Base-by-base conservation (phyloP, 2,329 filamentous ascomycete genomes). In the Colletotrichum somersetense region DNA sequence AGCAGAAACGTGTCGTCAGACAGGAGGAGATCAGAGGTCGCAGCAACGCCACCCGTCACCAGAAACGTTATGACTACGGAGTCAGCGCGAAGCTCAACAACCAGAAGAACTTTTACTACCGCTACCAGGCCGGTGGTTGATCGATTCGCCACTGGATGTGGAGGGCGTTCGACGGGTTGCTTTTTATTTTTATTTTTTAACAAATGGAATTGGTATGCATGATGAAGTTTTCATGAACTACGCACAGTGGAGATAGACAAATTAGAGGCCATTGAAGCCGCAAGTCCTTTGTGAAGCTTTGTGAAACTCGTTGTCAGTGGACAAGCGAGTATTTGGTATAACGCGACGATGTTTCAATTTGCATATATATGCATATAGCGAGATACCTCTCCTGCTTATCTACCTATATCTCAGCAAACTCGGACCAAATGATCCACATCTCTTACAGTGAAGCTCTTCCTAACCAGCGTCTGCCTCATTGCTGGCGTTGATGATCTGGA, bases 61-160 rank as follows among this genome's bases (percentile, higher is more conserved):
- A 87, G 74, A 90, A 88, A 78, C 87, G 87, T 74, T 91, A 91
- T 76, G 88, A 93, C 74, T 88, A 94, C 77, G 91, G 96, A 78
- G 92, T 89, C 84, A 89, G 89, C 77, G 87, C 84, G 72, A 97
- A 97, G 83, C 87, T 85, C 73, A 97, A 98, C 83, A 88, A 88
- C 85, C 94, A 97, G 81, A 88, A 89, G 79, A 85, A 84, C 76
- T 89, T 88, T 81, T 87, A 87, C 78, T 88, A 88, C 83, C 85
- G 81, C 64, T 85, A 84, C 75, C 78, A 82, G 73, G 80, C 80
- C 66, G 83, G 84, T 79, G 83, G 83, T 81, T 85, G 81, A 78
- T 70, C 66, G 55, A 59, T 57, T 71, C 71, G 69, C 59, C 42
- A 16, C 50, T 59, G n/a, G 59, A 3, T 12, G 59, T 26, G 14